Base-by-base conservation (phyloP, 2,329 filamentous ascomycete genomes). In the Chaetomium sp. region DNA sequence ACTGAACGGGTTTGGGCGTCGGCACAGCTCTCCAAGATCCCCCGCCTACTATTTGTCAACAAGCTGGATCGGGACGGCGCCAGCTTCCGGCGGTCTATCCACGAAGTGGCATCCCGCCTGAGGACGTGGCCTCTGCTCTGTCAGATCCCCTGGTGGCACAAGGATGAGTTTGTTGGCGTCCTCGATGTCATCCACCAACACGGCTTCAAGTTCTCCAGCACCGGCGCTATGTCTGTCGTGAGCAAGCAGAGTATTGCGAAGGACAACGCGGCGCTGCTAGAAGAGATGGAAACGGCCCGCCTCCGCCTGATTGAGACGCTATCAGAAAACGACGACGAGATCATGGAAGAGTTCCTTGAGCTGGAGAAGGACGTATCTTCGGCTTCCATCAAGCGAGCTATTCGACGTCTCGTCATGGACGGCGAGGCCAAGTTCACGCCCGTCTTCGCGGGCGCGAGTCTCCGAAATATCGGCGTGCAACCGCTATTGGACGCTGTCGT, bases 1-100 rank as follows among this genome's bases (percentile, higher is more conserved):
- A 98, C 95, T 0, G 95, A 99, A 75, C 90, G 96, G 71, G 95
- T 99, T 3, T 99, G 95, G 95, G 84, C 86, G 16, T 95, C 97
- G 68, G 93, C 95, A 7, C 91, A 90, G 60, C 87, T 89, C 54
- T 96, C 96, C 74, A 83, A 83, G 25, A 96, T 98, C 49, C 95
- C 95, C 0, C 85, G 92, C 35, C 86, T 95, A 62, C 82, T 93
- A 57, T 94, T 89, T 69, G 84, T 95, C 71, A 96, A 96, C 78
- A 96, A 96, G 75, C 84, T 95, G 2, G 92, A 96, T 74, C 87
- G 92, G 47, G 90, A 92, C 67, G 92, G 92, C 10, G 91, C 92
- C 16, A 87, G 84, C 0, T 98, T 98, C 79, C 89, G 89, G 29
- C 86, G 90, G 60, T 94, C 94, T 0, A 89, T 98, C 0, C 89